Base-by-base conservation (phyloP, 495 filamentous ascomycete genomes). In the Aspergillus ostianus region DNA sequence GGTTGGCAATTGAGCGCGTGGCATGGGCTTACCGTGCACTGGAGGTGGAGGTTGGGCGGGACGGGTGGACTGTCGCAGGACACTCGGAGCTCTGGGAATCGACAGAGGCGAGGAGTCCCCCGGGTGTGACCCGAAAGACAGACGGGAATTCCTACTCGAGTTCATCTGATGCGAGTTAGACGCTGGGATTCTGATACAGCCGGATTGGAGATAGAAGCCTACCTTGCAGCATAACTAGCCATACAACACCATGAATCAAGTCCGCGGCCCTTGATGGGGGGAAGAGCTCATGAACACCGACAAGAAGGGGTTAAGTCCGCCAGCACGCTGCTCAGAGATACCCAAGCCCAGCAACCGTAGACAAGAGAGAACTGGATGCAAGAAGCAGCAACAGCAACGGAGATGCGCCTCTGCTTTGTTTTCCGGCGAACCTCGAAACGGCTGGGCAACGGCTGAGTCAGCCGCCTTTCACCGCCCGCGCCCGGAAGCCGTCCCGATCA, bases 91-190 rank as follows among this genome's bases (percentile, higher is more conserved):
- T 19, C 62, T 59, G 10, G 68, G 56, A 26, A 75, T 69, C 6
- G 73, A 71, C 4, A 71, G 71, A 13, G 74, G 74, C 4, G 70
- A 70, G 3, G 61, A 64, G 51, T 67, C 70, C 18, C 69, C 67
- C 23, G 67, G 62, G n/a, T 73, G 66, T 3, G 75, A 66, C 53
- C 74, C 69, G 51, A 67, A 71, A 45, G 68, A 68, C 19, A 64
- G 70, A 55, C 68, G 70, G 51, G 67, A 68, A 32, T 69, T 67
- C 49, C 66, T 64, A 27, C 67, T 71, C 30, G 61, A 64, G 55
- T 68, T 67, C 75, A 78, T 78, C 65, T 60, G 7, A 48, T 9
- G 47, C 21, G n/a, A 62, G 61, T 55, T 55, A 41, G 18, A 51
- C 12, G 20, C 26, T 6, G 6, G 4, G 13, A 29, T 17, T 17